These are phyloP conservation scores for Xylaria sp. DNA, from an alignment of 2,329 filamentous ascomycete species.

Conservation along the genomic window DNA sequence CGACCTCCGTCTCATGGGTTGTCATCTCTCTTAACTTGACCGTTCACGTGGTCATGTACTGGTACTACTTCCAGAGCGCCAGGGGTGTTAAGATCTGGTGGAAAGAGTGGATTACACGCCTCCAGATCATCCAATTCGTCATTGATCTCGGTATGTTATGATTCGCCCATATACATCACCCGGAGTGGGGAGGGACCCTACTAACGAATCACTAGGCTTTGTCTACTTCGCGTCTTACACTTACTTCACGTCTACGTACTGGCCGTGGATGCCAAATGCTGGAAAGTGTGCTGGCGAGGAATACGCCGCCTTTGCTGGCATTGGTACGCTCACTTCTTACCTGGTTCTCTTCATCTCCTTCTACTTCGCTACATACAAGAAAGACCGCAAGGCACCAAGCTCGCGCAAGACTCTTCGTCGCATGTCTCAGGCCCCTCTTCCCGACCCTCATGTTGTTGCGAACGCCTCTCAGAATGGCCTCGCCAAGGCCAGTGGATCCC, in stretches of 20 bases:
- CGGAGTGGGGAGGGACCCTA: neutral
- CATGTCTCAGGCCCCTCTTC: slow-evolving; percentile 74
- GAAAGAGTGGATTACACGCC: slow-evolving; percentile 99
- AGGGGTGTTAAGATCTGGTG: slow-evolving; percentile 97
- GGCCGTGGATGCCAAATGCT: slow-evolving; percentile 81
- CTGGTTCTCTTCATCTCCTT: slow-evolving; percentile 98
- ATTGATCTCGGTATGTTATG: slow-evolving; percentile 85
- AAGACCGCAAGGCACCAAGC: slow-evolving; percentile 80
- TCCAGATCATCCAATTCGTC: slow-evolving; percentile 97
- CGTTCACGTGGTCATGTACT: slow-evolving; percentile 99
- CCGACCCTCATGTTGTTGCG: slow-evolving; percentile 83
- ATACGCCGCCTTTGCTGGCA: slow-evolving; percentile 92
- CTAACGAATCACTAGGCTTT: slow-evolving; percentile 71
- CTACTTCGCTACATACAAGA: slow-evolving; percentile 97
- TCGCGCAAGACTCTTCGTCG: slow-evolving; percentile 80
- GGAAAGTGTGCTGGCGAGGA: slow-evolving; percentile 95
- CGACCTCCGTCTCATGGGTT: slow-evolving; percentile 95
- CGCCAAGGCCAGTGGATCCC: slow-evolving; percentile 64
- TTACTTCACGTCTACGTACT: slow-evolving; percentile 95
- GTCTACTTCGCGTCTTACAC: slow-evolving; percentile 99
- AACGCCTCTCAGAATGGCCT: slow-evolving; percentile 65
- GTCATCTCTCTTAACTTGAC: slow-evolving; percentile 91
- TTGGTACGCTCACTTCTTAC: slow-evolving; percentile 93
- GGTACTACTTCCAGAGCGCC: slow-evolving; percentile 99
- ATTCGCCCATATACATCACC: neutral